Conservation (phyloP, 73 alveolate species). For the Halteria grandinella region DNA sequence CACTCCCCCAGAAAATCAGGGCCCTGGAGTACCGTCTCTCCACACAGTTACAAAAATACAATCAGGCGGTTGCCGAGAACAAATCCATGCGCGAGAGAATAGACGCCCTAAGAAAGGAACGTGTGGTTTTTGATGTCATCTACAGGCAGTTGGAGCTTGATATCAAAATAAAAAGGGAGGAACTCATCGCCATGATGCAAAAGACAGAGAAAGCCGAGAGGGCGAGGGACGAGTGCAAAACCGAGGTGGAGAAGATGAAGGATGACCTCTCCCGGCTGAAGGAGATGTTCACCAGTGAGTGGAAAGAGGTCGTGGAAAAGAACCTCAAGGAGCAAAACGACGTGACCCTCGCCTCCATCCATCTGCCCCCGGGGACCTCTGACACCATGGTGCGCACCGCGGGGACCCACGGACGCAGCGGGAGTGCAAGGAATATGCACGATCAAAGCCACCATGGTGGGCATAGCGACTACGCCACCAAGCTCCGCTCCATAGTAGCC, state of each 20-base stretch:
- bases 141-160: conserved; percentile 86
- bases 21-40: conserved; percentile 93
- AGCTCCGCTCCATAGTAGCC: conserved; percentile 42
- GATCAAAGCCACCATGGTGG: conserved; percentile 2
- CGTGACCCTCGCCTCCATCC: conserved; percentile 36
- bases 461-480: not conserved
- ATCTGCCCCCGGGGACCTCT: conserved; percentile 37
- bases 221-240: conserved; percentile 63
- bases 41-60: conserved; percentile 93
- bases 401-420: not conserved
- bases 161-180: conserved; percentile 79
- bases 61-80: conserved; percentile 96
- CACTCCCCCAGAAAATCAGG: conserved; percentile 79
- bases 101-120: conserved; percentile 95
- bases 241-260: conserved; percentile 70
- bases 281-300: conserved; percentile 80
- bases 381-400: conserved; percentile 4
- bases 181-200: conserved; percentile 80
- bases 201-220: conserved; percentile 69
- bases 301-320: conserved; percentile 79
- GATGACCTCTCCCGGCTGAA: conserved; percentile 81
- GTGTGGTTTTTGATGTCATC: conserved; percentile 90
- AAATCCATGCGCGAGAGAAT: conserved; percentile 89
- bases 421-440: not conserved
- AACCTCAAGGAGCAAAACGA: conserved; percentile 76